phyloP scores from a whole-genome alignment of 1,139 yeast species.

The Debaryomyces subglobosus region DNA sequence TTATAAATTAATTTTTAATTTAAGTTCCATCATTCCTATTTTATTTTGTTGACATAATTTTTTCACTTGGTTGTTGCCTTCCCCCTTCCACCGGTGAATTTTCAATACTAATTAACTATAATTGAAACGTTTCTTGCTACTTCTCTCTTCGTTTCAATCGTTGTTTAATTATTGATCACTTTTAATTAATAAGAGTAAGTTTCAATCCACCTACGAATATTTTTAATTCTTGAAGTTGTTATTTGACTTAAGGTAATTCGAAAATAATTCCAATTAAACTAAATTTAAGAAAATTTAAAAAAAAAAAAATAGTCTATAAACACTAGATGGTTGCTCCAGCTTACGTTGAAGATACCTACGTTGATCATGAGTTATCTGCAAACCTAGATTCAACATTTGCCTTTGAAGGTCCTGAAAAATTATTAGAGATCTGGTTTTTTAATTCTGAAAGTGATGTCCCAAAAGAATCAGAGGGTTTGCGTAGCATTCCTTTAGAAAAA shows the following conservation, averaged over 20 bases:
- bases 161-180: slow-evolving; percentile 15
- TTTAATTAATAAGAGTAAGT: slow-evolving; percentile 39
- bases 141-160: slow-evolving; percentile 50
- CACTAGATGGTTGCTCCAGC: slow-evolving; percentile 48
- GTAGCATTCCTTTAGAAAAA: slow-evolving; percentile 63
- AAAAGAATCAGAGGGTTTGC: slow-evolving; percentile 48
- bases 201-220: slow-evolving; percentile 37
- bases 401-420: slow-evolving; percentile 96
- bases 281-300: slow-evolving; percentile 7
- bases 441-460: slow-evolving; percentile 43
- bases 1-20: background rate
- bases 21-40: slow-evolving; percentile 11
- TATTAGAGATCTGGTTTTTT: slow-evolving; percentile 88
- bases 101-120: slow-evolving; percentile 12
- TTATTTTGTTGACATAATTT: slow-evolving; percentile 24
- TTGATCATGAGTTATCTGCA: slow-evolving; percentile 79
- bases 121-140: slow-evolving; percentile 56
- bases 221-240: background rate
- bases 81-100: slow-evolving; percentile 41
- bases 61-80: slow-evolving; percentile 38
- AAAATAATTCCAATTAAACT: slow-evolving; percentile 1
- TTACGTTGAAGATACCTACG: slow-evolving; percentile 51
- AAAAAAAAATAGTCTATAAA: slow-evolving; percentile 17
- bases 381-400: slow-evolving; percentile 85
- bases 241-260: slow-evolving; percentile 1